phyloP scores from a whole-genome alignment of 2,329 filamentous ascomycete species.

The Penicillium sp. region DNA sequence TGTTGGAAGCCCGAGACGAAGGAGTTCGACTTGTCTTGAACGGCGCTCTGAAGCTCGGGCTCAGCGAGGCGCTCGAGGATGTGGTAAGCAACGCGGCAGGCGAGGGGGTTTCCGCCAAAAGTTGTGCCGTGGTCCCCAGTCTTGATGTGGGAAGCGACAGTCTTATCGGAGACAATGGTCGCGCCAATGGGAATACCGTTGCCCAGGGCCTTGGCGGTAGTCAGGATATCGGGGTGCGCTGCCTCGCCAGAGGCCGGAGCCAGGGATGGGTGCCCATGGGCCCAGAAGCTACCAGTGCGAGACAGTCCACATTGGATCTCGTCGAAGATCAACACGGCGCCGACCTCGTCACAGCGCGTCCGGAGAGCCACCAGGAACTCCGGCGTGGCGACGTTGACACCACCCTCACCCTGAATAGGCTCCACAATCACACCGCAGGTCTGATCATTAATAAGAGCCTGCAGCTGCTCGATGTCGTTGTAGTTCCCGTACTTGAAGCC shows the following conservation, averaged over 20 bases:
- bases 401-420: conserved; percentile 95
- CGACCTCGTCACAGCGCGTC: conserved; percentile 77
- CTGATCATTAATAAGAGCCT: conserved; percentile 71
- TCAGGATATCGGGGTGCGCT: conserved; percentile 90
- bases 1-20: conserved; percentile 59
- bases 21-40: conserved; percentile 63
- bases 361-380: conserved; percentile 85
- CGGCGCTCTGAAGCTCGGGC: conserved; percentile 64
- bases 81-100: conserved; percentile 78
- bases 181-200: conserved; percentile 96
- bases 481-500: conserved; percentile 83
- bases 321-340: conserved; percentile 86
- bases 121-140: conserved; percentile 89
- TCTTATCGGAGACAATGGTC: conserved; percentile 61
- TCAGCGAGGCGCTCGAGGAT: conserved; percentile 75
- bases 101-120: conserved; percentile 88
- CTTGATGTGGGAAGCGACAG: conserved; percentile 66
- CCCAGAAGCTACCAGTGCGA: conserved; percentile 87
- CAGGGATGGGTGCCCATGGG: conserved; percentile 69
- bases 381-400: conserved; percentile 76
- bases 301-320: conserved; percentile 95
- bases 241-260: conserved; percentile 49
- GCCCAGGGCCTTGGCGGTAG: conserved; percentile 90
- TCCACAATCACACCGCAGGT: conserved; percentile 96
- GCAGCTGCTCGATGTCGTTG: conserved; percentile 74